Evolutionary conservation across 129 eudicot genomes (phyloP).

Genomic region (Silybum marianum): DNA sequence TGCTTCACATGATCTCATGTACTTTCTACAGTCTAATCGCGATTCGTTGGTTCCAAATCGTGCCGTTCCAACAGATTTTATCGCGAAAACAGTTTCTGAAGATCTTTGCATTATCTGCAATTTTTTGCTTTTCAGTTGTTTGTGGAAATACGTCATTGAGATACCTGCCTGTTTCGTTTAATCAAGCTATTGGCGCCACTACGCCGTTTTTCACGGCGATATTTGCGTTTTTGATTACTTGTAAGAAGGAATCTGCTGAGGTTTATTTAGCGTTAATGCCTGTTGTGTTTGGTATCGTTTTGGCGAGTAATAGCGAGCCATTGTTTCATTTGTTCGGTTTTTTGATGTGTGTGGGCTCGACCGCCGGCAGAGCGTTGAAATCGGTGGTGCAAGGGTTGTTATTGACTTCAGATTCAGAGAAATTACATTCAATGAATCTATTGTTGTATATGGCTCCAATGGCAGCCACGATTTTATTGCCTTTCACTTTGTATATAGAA

Average conservation of each 20-base stretch:
- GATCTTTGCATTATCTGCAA: constrained; percentile 55
- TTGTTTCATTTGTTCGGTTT: constrained; percentile 73
- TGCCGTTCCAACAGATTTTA: constrained; percentile 65
- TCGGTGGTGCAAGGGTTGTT: constrained; percentile 86
- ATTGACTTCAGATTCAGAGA: constrained; percentile 66
- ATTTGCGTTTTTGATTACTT: constrained; percentile 70
- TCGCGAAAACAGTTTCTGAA: constrained; percentile 71
- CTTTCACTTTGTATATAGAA: constrained; percentile 66
- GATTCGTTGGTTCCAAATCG: constrained; percentile 61
- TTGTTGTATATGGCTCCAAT: constrained; percentile 85
- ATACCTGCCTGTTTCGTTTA: constrained; percentile 79
- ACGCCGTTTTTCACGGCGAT: constrained; percentile 87
- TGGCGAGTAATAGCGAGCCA: constrained; percentile 88
- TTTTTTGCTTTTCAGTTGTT: constrained; percentile 80
- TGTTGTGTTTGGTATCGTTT: constrained; percentile 70
- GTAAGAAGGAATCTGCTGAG: constrained; percentile 66
- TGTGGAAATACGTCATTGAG: constrained; percentile 77
- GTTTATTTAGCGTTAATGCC: constrained; percentile 70
- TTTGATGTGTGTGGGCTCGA: constrained; percentile 64
- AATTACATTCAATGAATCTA: constrained; percentile 72
- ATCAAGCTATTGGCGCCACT: constrained; percentile 86
- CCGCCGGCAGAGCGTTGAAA: constrained; percentile 78
- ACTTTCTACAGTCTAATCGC: constrained; percentile 56
- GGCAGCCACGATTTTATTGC: constrained; percentile 69
- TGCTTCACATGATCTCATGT: constrained; percentile 87